Evolutionary conservation across 169 alveolate genomes (phyloP).

Genomic region (Neospora caninum): DNA sequence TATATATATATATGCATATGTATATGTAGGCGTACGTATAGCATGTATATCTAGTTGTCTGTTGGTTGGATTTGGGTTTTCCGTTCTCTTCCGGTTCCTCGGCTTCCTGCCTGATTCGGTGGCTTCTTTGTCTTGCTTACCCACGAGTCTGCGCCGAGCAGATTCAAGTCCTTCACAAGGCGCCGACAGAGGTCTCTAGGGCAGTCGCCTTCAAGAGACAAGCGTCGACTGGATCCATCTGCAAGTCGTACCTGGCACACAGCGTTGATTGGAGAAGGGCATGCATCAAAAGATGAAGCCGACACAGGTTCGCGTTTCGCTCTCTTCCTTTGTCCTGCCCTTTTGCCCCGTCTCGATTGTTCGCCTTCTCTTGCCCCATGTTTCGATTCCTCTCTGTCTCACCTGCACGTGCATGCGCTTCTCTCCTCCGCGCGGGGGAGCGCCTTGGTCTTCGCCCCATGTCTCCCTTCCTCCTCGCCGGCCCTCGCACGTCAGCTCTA

Average conservation of each 20-base stretch:
- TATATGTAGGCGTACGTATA: background rate
- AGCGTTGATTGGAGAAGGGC: background rate
- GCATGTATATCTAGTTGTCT: too few species aligned
- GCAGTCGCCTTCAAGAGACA: background rate
- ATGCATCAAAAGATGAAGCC: background rate
- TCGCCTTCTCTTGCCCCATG: background rate
- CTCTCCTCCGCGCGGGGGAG: background rate
- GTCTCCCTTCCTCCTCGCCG: background rate
- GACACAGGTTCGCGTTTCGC: background rate
- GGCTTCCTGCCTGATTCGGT: too few species aligned
- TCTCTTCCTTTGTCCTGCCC: background rate
- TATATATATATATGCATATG: background rate
- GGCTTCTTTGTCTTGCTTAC: background rate
- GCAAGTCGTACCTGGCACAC: constrained; percentile 1
- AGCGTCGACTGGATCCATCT: constrained; percentile 10
- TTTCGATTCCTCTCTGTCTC: background rate
- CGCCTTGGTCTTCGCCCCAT: background rate
- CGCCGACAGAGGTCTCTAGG: background rate
- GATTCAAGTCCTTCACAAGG: constrained; percentile 2
- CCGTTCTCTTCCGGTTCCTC: too few species aligned
- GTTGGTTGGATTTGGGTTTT: too few species aligned
- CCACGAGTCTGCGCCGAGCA: background rate
- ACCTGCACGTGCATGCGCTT: background rate
- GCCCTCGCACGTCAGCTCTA: background rate
- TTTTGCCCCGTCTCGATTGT: background rate